A percentile compares a stretch with the other conserved stretches of the same genome.
Evolutionary conservation across 1,284 basidiomycete genomes (phyloP).

Genomic region (Rhodotorula glutinis): DNA sequence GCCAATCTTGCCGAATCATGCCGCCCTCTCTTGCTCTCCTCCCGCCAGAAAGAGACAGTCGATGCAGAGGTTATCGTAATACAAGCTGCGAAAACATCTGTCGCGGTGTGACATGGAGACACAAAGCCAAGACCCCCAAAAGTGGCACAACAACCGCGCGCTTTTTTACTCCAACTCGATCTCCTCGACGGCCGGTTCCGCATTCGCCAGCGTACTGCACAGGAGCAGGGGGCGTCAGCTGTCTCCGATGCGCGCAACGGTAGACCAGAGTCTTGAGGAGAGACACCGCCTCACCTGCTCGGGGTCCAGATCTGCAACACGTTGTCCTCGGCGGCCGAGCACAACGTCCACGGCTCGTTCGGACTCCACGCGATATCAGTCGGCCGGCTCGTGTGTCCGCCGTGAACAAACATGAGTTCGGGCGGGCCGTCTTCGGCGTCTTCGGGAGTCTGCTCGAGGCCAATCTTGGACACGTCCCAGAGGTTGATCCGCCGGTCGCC

Average conservation of each 20-base stretch:
- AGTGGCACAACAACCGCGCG: background rate
- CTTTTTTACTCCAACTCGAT: slow-evolving; percentile 61
- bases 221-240: too few relatives aligned
- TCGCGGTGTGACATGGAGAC: too few relatives aligned
- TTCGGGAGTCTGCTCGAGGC: slow-evolving; percentile 93
- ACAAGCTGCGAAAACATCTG: too few relatives aligned
- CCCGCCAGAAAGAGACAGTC: too few relatives aligned
- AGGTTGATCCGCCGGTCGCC: slow-evolving; percentile 90
- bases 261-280: too few relatives aligned
- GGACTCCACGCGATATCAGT: slow-evolving; percentile 52
- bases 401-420: slow-evolving; percentile 87
- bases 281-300: slow-evolving; percentile 48
- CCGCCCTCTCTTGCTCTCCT: too few relatives aligned
- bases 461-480: slow-evolving; percentile 92
- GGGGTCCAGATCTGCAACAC: slow-evolving; percentile 85
- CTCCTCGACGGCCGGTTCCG: slow-evolving; percentile 69
- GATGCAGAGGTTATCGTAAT: too few relatives aligned
- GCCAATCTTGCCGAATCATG: too few relatives aligned
- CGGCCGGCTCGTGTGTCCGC: slow-evolving; percentile 49
- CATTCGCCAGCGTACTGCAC: slow-evolving; percentile 60
- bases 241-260: too few relatives aligned
- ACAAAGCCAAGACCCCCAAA: too few relatives aligned
- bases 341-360: slow-evolving; percentile 64
- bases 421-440: slow-evolving; percentile 96
- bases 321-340: slow-evolving; percentile 79